Evolutionary conservation across 495 filamentous ascomycete genomes (phyloP), one percentile per base, ranked within the genome.

Genomic region (Halenospora varia): DNA sequence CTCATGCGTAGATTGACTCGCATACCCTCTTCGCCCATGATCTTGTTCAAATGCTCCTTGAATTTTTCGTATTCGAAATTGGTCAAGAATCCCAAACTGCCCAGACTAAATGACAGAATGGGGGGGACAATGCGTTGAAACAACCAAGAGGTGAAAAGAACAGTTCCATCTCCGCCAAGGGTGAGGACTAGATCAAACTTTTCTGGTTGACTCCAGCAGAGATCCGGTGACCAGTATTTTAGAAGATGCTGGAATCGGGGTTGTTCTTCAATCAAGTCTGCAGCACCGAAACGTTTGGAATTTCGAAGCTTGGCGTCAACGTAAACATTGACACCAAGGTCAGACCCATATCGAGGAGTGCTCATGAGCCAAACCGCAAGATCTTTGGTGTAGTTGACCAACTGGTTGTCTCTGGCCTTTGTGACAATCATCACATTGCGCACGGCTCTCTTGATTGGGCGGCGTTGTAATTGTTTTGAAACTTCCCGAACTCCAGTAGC

Each of bases 71-170:
- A 98, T 64, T 97, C 86, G 66, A 96, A 97, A 66, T 85, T 96
- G 20, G 95, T 97, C 60, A 98, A 75, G 68, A 98, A 97, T 0
- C 94, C 94, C 23, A 98, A 74, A 19, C 92, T 96, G 2, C 94
- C 94, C 22, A 97, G 73, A 25, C 90, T 81, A 69, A 98, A 97
- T 42, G 89, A 91, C 25, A 98, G 74, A 11, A 97, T 89, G 0
- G 95, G 94, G 10, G 94, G 94, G 0, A 97, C 93, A 55, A 97
- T 86, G 23, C 90, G 81, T 77, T 98, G 94, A 70, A 98, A 98
- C 26, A 98, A 77, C 93, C 95, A 98, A 65, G 87, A 92, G 0
- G 94, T 89, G 66, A 95, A 97, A 18, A 98, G 77, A 26, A 98
- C 93, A 0, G 94, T 98, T 11, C 94, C 94, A 67, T 98, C 94